phyloP scores from a whole-genome alignment of 1,139 yeast genomes.

The Scheffersomyces insectosa region DNA sequence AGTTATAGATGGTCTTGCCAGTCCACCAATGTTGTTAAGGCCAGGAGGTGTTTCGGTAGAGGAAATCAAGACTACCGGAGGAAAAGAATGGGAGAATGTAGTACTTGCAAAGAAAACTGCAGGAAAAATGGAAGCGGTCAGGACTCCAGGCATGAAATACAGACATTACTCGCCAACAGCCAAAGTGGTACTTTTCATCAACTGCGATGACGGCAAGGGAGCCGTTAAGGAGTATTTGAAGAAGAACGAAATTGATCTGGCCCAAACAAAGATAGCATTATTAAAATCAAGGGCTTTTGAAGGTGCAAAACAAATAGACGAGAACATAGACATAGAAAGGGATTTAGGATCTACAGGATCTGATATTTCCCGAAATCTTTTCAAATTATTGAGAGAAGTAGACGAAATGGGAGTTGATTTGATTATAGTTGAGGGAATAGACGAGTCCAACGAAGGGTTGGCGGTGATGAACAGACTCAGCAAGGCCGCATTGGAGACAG shows the following conservation, averaged over 20 bases:
- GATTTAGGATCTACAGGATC: conserved; percentile 59
- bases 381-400: conserved; percentile 67
- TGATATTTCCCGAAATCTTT: conserved; percentile 73
- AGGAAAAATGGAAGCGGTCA: conserved; percentile 66
- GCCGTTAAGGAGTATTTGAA: conserved; percentile 29
- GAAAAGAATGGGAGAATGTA: conserved; percentile 61
- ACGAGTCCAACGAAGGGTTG: conserved; percentile 73
- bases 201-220: conserved; percentile 45
- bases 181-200: conserved; percentile 67
- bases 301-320: conserved; percentile 19
- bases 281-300: conserved; percentile 42
- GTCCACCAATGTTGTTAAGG: conserved; percentile 84
- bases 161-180: conserved; percentile 93
- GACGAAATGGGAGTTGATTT: conserved; percentile 64
- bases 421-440: conserved; percentile 75
- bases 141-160: conserved; percentile 98
- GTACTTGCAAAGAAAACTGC: conserved; percentile 68
- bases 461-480: conserved; percentile 91
- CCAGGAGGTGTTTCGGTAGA: conserved; percentile 94
- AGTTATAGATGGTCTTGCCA: conserved; percentile 82
- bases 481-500: conserved; percentile 74
- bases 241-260: conserved; percentile 13
- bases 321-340: conserved; percentile 33
- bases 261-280: conserved; percentile 43
- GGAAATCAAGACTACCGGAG: conserved; percentile 64